Conservation (phyloP, 257 asterid species). For the Lithospermum erythrorhizon region DNA sequence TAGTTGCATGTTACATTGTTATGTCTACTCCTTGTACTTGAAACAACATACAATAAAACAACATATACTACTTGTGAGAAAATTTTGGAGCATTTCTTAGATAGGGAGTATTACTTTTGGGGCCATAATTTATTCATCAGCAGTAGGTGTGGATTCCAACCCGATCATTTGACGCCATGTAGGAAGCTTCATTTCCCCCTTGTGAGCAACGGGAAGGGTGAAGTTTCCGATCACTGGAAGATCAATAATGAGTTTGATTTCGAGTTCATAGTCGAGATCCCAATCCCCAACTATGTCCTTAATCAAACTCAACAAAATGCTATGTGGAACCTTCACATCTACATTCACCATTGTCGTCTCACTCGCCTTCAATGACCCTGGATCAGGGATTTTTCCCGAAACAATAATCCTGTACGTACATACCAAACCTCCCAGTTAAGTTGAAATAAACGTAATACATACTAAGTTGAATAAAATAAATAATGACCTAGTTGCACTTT, state of each 20-base stretch:
- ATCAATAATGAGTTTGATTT: slow-evolving; percentile 46
- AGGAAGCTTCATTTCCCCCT: slow-evolving; percentile 80
- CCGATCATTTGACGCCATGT: slow-evolving; percentile 36
- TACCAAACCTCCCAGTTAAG: not conserved
- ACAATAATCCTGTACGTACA: slow-evolving; percentile 41
- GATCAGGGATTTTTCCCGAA: slow-evolving; percentile 63
- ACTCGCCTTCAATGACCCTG: slow-evolving; percentile 62
- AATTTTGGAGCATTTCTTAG: too few species aligned
- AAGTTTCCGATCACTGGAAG: slow-evolving; percentile 56
- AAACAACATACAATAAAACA: too few species aligned
- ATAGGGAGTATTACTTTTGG: too few species aligned
- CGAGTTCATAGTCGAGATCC: slow-evolving; percentile 57
- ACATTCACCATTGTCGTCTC: slow-evolving; percentile 47
- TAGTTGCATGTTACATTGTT: too few species aligned
- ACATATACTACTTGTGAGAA: too few species aligned
- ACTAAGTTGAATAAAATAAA: too few species aligned
- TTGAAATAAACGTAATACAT: too few species aligned
- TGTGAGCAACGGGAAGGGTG: slow-evolving; percentile 51
- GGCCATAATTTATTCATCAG: too few species aligned
- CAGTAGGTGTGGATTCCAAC: not conserved
- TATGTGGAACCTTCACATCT: slow-evolving; percentile 50
- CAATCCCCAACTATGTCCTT: slow-evolving; percentile 66
- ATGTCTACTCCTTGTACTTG: too few species aligned
- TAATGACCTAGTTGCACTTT: slow-evolving; percentile 44
- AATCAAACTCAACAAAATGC: slow-evolving; percentile 41